phyloP scores from a whole-genome alignment of 2,329 filamentous ascomycete species.

The Lachnellula subtilissima region DNA sequence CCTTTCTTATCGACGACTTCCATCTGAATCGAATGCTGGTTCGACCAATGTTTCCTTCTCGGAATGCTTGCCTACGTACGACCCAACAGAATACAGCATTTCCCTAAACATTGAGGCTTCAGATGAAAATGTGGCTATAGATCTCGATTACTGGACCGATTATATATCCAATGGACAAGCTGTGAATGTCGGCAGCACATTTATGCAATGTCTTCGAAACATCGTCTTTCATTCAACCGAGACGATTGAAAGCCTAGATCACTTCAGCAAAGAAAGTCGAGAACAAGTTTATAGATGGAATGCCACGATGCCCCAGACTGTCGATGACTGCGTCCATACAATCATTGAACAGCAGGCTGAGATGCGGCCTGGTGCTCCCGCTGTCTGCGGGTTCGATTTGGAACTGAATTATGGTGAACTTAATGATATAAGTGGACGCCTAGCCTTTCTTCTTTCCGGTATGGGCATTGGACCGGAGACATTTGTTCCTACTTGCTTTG shows the following conservation, averaged over 20 bases:
- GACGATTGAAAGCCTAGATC: constrained; percentile 1
- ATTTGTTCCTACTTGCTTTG: constrained; percentile 23
- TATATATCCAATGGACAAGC: constrained; percentile 37
- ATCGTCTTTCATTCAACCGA: constrained; percentile 11
- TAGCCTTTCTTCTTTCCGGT: constrained; percentile 15
- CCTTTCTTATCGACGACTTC: constrained; percentile 8
- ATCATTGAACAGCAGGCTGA: neutral
- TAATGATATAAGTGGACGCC: constrained; percentile 9
- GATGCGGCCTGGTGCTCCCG: neutral
- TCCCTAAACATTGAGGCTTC: constrained; percentile 37
- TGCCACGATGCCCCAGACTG: neutral
- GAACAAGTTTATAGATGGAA: constrained; percentile 7
- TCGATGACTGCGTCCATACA: constrained; percentile 5
- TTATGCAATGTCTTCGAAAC: constrained; percentile 34
- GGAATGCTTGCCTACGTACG: constrained; percentile 32
- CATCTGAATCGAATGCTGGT: neutral
- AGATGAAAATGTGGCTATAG: constrained; percentile 32
- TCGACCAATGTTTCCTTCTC: constrained; percentile 26
- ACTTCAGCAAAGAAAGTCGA: constrained; percentile 2
- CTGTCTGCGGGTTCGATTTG: constrained; percentile 30
- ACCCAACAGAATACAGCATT: constrained; percentile 38
- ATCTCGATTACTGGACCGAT: constrained; percentile 40
- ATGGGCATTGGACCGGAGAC: constrained; percentile 14
- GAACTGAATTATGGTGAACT: constrained; percentile 18
- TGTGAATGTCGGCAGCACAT: constrained; percentile 36